Evolutionary conservation across 1,139 yeast genomes (phyloP).

Genomic region (Blastobotrys ciferrii): DNA sequence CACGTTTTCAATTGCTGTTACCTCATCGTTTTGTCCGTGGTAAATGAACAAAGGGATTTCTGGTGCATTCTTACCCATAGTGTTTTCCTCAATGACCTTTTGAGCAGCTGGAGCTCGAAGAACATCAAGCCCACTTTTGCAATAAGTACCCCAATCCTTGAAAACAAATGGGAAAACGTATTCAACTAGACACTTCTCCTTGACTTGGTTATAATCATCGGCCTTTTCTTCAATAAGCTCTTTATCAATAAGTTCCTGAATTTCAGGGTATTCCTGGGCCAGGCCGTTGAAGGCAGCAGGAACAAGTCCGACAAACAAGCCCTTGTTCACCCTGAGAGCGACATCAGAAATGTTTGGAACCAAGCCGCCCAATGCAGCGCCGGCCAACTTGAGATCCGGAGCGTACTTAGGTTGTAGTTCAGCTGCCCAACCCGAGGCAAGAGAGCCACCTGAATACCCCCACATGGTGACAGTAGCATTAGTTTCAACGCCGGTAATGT

Average conservation of each 20-base stretch:
- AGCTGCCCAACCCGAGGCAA: conserved; percentile 36
- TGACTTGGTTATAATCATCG: conserved; percentile 18
- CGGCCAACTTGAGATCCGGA: conserved; percentile 27
- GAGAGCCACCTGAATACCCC: conserved; percentile 36
- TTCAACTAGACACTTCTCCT: conserved; percentile 19
- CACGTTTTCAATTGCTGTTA: conserved; percentile 27
- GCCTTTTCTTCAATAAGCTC: conserved; percentile 18
- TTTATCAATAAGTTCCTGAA: conserved; percentile 13
- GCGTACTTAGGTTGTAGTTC: conserved; percentile 31
- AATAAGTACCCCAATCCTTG: conserved; percentile 25
- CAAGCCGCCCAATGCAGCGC: conserved; percentile 28
- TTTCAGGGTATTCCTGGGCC: conserved; percentile 31
- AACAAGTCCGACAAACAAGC: conserved; percentile 27
- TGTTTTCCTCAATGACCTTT: conserved; percentile 17
- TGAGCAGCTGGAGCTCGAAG: conserved; percentile 17
- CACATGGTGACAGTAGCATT: conserved; percentile 21
- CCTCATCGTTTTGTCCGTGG: conserved; percentile 32
- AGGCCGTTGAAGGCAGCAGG: conserved; percentile 33
- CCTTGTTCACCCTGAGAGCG: conserved; percentile 12
- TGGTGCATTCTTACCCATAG: conserved; percentile 19
- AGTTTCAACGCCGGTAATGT: conserved; percentile 19
- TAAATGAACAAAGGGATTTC: conserved; percentile 29
- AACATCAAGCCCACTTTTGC: conserved; percentile 22
- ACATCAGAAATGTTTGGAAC: conserved; percentile 24
- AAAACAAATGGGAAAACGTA: conserved; percentile 20